phyloP scores from a whole-genome alignment of 345 rosid species.

The Tarenaya hassleriana region DNA sequence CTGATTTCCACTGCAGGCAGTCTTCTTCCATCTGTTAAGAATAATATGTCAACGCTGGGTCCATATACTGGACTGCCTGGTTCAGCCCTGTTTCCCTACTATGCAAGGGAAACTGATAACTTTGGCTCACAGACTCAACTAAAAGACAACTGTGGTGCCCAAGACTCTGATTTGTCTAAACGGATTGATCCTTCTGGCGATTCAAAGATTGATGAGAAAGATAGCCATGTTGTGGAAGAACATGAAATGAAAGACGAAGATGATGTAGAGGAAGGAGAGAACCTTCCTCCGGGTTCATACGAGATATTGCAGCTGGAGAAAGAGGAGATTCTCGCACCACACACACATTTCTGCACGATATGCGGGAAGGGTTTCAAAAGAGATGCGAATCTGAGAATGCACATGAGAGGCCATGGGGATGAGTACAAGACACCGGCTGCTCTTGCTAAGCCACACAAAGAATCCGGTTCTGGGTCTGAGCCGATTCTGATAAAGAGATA shows the following conservation, averaged over 20 bases:
- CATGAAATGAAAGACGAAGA: constrained; percentile 88
- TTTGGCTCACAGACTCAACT: constrained; percentile 36
- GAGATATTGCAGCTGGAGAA: constrained; percentile 91
- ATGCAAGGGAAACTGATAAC: constrained; percentile 32
- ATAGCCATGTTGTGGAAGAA: constrained; percentile 46
- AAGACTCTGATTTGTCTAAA: constrained; percentile 36
- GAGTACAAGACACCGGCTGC: constrained; percentile 95
- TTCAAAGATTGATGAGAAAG: constrained; percentile 30
- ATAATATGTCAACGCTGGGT: constrained; percentile 38
- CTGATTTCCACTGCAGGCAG: constrained; percentile 90
- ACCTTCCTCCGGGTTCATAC: constrained; percentile 85
- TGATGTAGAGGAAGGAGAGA: constrained; percentile 87
- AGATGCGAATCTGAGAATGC: constrained; percentile 95
- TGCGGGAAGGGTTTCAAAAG: constrained; percentile 99
- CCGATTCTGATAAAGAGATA: constrained; percentile 74
- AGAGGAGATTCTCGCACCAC: constrained; percentile 98
- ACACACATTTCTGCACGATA: constrained; percentile 88
- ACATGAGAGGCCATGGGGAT: constrained; percentile 98
- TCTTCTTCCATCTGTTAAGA: constrained; percentile 86
- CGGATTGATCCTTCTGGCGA: constrained; percentile 30
- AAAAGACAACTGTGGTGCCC: constrained; percentile 23
- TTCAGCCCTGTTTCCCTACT: constrained; percentile 41
- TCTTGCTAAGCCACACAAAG: constrained; percentile 82
- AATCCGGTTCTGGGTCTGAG: constrained; percentile 44
- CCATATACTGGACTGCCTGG: constrained; percentile 44